These are phyloP conservation scores for Pleurostoma richardsiae DNA, from an alignment of 2,329 filamentous ascomycete genomes.

Conservation along the genomic window DNA sequence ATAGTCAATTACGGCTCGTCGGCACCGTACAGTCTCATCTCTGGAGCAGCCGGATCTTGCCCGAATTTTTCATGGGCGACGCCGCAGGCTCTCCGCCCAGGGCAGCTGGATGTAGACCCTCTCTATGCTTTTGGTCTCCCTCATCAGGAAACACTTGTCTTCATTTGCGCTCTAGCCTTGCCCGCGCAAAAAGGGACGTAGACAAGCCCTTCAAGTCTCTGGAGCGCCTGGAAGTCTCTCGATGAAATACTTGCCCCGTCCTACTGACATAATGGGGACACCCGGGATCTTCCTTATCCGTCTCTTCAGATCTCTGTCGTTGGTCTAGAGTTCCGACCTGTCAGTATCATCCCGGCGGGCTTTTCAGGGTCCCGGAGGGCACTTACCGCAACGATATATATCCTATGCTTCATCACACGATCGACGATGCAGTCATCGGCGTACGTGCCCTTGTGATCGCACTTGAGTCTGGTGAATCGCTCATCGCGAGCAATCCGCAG, in stretches of 20 bases:
- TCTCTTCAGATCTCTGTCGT: slow-evolving; percentile 76
- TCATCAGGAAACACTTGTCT: too few relatives aligned
- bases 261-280: slow-evolving; percentile 74
- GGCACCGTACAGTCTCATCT: too few relatives aligned
- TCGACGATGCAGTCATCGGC: slow-evolving; percentile 72
- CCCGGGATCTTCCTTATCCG: slow-evolving; percentile 68
- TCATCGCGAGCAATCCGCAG: slow-evolving; percentile 84
- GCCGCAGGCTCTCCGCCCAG: too few relatives aligned
- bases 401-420: slow-evolving; percentile 66
- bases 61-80: too few relatives aligned
- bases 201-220: slow-evolving; percentile 40
- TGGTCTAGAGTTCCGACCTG: slow-evolving; percentile 27
- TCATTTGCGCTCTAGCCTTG: too few relatives aligned
- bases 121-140: too few relatives aligned
- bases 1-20: too few relatives aligned
- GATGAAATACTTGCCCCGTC: slow-evolving; percentile 88
- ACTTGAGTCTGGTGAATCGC: slow-evolving; percentile 78
- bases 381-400: slow-evolving; percentile 68
- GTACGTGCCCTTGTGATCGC: slow-evolving; percentile 85
- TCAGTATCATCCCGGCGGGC: too few relatives aligned
- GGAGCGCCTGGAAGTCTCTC: slow-evolving; percentile 85
- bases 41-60: too few relatives aligned
- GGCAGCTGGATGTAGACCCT: too few relatives aligned
- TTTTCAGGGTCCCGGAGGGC: slow-evolving; percentile 27
- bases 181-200: too few relatives aligned